These are phyloP conservation scores for Fraxinus ornus DNA, from an alignment of 305 asterid species.

Conservation along the genomic window DNA sequence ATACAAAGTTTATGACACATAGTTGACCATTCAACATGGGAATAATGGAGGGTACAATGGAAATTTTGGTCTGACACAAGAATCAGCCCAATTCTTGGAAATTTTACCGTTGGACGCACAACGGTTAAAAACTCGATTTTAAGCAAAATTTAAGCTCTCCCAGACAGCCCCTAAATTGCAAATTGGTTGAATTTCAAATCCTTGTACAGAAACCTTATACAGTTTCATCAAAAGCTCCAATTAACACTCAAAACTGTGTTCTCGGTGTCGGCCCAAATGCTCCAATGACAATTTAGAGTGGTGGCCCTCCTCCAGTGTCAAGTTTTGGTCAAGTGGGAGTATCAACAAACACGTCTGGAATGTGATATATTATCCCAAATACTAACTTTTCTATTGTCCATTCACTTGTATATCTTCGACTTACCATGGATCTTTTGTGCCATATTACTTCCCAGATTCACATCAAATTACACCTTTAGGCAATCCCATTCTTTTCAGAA, in stretches of 20 bases:
- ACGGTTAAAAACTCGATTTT: too few species aligned
- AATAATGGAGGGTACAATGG: too few species aligned
- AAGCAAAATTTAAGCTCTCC: too few species aligned
- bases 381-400: slow-evolving; percentile 21
- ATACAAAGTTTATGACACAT: too few species aligned
- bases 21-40: too few species aligned
- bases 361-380: slow-evolving; percentile 12
- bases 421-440: slow-evolving; percentile 26
- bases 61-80: too few species aligned
- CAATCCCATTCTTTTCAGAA: slow-evolving; percentile 42
- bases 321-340: slow-evolving; percentile 70
- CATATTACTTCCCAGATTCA: slow-evolving; percentile 39
- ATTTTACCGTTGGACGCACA: too few species aligned
- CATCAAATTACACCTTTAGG: slow-evolving; percentile 50
- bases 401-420: slow-evolving; percentile 27
- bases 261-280: slow-evolving; percentile 28
- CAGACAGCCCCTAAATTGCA: slow-evolving; percentile 23
- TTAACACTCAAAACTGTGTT: slow-evolving; percentile 43
- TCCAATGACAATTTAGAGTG: slow-evolving; percentile 31
- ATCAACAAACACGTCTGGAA: slow-evolving; percentile 42
- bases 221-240: slow-evolving; percentile 38
- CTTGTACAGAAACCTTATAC: slow-evolving; percentile 49
- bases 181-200: slow-evolving; percentile 70
- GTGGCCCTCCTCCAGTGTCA: slow-evolving; percentile 50
- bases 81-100: too few species aligned